Evolutionary conservation across 192 early-diverging fungal species (phyloP), one percentile per base, ranked within the genome.

Genomic region (Rhizophagus prolifer): DNA sequence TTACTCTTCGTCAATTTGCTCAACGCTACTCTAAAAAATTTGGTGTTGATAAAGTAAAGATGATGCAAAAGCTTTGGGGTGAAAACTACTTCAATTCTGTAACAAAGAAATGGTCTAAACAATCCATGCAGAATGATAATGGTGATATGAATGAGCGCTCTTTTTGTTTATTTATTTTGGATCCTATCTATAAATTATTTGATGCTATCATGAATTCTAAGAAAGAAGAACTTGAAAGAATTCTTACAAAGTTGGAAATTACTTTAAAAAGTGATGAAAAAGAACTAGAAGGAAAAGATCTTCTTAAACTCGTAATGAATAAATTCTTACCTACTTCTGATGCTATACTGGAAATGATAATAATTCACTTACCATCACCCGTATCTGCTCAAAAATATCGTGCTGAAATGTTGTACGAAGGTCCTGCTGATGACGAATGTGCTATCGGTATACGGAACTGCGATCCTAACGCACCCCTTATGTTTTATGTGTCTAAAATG

Each of bases 401-500:
- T 86, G 88, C 90, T 81, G 94, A 91, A 80, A 92, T 87, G 85
- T 89, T 98, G 85, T 98, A 97, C 91, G 95, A 97, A 88, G 97
- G 97, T 82, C 96, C 96, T 76, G 69, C 84, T 79, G 95, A 97
- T 84, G 95, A 97, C 86, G 95, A 95, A 86, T 95, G 93, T 84
- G 97, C 95, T 82, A 82, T 83, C 70, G 95, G 89, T 84, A 97
- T 98, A 83, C 82, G 83, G 41, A 82, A 89, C 79, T 97, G 96
- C 85, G 93, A 98, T 88, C 91, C 95, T 84, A 91, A 91, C 44
- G 97, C 87, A 86, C 97, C 97, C 58, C 93, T 98, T 76, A 97
- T 98, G 95, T 88, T 97, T 82, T 97, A 98, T 91, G 91, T 98
- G 81, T 96, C 95, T 86, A 98, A 98, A 94, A 97, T 97, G 96